Evolutionary conservation across 1,284 basidiomycete species (phyloP).

Genomic region (Pseudozyma pruni): DNA sequence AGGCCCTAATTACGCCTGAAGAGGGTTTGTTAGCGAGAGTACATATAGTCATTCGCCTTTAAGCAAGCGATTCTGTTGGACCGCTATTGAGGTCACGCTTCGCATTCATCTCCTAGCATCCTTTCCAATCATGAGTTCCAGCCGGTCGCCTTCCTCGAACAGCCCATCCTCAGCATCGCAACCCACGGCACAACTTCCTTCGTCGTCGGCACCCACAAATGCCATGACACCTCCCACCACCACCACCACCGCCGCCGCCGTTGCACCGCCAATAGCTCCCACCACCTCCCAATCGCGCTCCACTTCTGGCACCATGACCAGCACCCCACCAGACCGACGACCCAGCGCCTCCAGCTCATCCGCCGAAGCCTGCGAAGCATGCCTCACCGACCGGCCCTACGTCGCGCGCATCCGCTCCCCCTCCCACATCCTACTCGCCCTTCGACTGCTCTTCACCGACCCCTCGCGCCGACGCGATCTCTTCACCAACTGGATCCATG

Average conservation of each 20-base stretch:
- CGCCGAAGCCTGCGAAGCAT: conserved; percentile 16
- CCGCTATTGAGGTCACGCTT: no score
- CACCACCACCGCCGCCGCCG: not conserved
- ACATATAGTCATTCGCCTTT: conserved; percentile 1
- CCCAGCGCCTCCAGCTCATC: not conserved
- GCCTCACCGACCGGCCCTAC: conserved; percentile 11
- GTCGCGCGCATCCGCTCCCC: conserved; percentile 15
- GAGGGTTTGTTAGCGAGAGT: not conserved
- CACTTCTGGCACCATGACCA: not conserved
- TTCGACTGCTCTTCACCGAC: conserved; percentile 26
- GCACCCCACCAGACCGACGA: not conserved
- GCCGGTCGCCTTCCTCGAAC: no score
- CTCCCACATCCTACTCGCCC: conserved; percentile 26
- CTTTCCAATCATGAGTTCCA: no score
- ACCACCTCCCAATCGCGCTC: not conserved
- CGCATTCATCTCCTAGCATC: no score
- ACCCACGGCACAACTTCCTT: conserved; percentile 5
- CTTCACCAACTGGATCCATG: conserved; percentile 58
- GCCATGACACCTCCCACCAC: conserved; percentile 3
- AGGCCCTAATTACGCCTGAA: not conserved
- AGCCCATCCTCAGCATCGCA: not conserved
- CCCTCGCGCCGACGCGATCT: conserved; percentile 22
- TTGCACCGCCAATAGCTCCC: not conserved
- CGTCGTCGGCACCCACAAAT: no score
- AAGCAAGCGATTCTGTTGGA: no score